Percentiles rank a stretch among this genome's conserved stretches.
These are phyloP conservation scores for Bipolaris cookei DNA, from an alignment of 2,329 filamentous ascomycete genomes.

Conservation along the genomic window DNA sequence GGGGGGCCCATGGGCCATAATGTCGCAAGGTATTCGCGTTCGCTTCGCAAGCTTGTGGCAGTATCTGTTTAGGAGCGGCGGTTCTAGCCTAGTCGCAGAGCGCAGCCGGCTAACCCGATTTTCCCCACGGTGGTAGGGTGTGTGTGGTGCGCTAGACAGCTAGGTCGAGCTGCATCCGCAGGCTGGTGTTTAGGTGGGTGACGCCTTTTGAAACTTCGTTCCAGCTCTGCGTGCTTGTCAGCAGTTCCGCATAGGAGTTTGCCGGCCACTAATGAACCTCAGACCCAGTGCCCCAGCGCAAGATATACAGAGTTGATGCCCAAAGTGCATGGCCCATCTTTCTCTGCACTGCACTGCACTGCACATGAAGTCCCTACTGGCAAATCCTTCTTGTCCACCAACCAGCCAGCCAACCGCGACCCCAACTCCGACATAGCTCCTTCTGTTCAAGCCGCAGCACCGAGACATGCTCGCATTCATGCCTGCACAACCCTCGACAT, in stretches of 20 bases:
- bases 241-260: slow-evolving; percentile 36
- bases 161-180: slow-evolving; percentile 42
- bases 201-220: slow-evolving; percentile 41
- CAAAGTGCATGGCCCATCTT: slow-evolving; percentile 39
- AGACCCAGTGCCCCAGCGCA: slow-evolving; percentile 30
- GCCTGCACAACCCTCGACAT: slow-evolving; percentile 44
- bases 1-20: slow-evolving; percentile 1
- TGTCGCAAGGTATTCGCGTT: slow-evolving; percentile 27
- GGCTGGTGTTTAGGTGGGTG: slow-evolving; percentile 40
- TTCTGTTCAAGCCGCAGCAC: slow-evolving; percentile 25
- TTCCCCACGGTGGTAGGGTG: slow-evolving; percentile 42
- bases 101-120: slow-evolving; percentile 39
- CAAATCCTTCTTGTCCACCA: slow-evolving; percentile 29
- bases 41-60: slow-evolving; percentile 27
- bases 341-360: slow-evolving; percentile 8
- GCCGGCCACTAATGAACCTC: slow-evolving; percentile 36
- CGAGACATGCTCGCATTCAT: slow-evolving; percentile 48
- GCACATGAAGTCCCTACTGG: slow-evolving; percentile 31
- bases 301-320: slow-evolving; percentile 44
- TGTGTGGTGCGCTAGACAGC: slow-evolving; percentile 41
- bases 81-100: slow-evolving; percentile 37
- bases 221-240: slow-evolving; percentile 42
- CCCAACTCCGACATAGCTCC: slow-evolving; percentile 26
- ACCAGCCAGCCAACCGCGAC: slow-evolving; percentile 18
- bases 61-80: slow-evolving; percentile 37